Conservation (phyloP, 2,329 filamentous ascomycete species). For the Neonectria sp. region DNA sequence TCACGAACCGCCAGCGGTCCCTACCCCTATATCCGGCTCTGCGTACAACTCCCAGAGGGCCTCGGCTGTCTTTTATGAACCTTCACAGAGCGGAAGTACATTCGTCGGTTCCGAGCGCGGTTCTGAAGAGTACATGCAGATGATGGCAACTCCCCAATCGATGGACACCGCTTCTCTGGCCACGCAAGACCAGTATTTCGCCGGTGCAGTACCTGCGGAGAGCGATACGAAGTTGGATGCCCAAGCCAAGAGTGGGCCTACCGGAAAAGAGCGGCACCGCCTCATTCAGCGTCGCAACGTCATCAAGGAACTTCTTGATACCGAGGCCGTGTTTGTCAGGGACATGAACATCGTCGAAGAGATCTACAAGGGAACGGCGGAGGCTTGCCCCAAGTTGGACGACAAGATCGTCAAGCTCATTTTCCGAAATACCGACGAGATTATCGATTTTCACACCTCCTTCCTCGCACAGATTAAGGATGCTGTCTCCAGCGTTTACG, state of each 20-base stretch:
- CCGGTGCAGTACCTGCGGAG: slow-evolving; percentile 56
- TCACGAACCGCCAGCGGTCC: slow-evolving; percentile 67
- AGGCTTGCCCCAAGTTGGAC: slow-evolving; percentile 84
- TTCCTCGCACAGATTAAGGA: slow-evolving; percentile 88
- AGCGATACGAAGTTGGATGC: slow-evolving; percentile 53
- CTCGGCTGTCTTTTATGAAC: slow-evolving; percentile 57
- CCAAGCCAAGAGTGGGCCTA: slow-evolving; percentile 59
- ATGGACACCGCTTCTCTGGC: slow-evolving; percentile 63
- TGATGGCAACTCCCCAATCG: slow-evolving; percentile 62
- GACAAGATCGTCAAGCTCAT: slow-evolving; percentile 89
- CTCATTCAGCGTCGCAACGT: slow-evolving; percentile 86
- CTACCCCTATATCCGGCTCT: slow-evolving; percentile 54
- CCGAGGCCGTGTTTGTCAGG: slow-evolving; percentile 89
- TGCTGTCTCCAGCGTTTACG: slow-evolving; percentile 84
- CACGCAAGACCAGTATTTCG: slow-evolving; percentile 57
- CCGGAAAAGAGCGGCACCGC: slow-evolving; percentile 75
- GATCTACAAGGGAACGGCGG: slow-evolving; percentile 95
- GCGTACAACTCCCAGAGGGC: slow-evolving; percentile 60
- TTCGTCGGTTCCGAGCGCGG: slow-evolving; percentile 61
- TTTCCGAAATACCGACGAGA: slow-evolving; percentile 93
- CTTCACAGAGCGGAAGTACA: slow-evolving; percentile 57
- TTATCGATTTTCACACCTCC: slow-evolving; percentile 86
- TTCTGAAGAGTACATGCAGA: slow-evolving; percentile 62
- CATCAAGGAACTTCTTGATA: slow-evolving; percentile 93
- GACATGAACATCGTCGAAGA: slow-evolving; percentile 99